These are phyloP conservation scores for Saccharomyces eubayanus DNA, from an alignment of 805 yeast genomes.

Conservation along the genomic window DNA sequence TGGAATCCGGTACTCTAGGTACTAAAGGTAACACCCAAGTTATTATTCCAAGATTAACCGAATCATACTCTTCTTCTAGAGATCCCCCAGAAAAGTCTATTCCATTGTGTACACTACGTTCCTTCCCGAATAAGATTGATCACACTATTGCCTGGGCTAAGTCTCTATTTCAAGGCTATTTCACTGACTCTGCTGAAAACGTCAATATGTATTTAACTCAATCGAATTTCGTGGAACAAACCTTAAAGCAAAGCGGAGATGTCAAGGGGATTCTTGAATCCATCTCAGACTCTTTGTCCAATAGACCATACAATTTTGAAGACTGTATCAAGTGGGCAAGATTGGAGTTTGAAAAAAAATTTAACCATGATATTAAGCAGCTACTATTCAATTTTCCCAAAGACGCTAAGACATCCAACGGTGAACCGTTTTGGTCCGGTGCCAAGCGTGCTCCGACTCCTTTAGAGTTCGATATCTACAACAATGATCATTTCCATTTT, in stretches of 20 bases:
- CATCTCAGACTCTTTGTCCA: slow-evolving; percentile 63
- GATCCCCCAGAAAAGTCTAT: slow-evolving; percentile 98
- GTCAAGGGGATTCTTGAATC: slow-evolving; percentile 78
- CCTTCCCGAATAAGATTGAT: slow-evolving; percentile 96
- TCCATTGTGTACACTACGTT: slow-evolving; percentile 93
- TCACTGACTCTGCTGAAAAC: slow-evolving; percentile 84
- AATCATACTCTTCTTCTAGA: slow-evolving; percentile 89
- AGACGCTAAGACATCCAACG: slow-evolving; percentile 83
- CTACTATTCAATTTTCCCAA: slow-evolving; percentile 88
- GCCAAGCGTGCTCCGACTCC: slow-evolving; percentile 94
- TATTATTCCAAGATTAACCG: slow-evolving; percentile 86
- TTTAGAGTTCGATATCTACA: slow-evolving; percentile 64
- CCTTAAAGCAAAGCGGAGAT: slow-evolving; percentile 87
- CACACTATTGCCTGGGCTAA: slow-evolving; percentile 99
- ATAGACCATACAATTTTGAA: slow-evolving; percentile 83
- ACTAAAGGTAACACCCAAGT: slow-evolving; percentile 98
- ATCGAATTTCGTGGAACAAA: slow-evolving; percentile 85
- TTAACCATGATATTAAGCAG: slow-evolving; percentile 79
- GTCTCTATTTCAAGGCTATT: slow-evolving; percentile 84
- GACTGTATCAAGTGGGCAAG: slow-evolving; percentile 97
- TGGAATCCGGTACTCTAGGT: slow-evolving; percentile 96
- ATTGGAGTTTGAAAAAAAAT: slow-evolving; percentile 76
- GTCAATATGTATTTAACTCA: slow-evolving; percentile 86
- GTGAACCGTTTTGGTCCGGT: slow-evolving; percentile 96
- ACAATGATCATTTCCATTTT: slow-evolving; percentile 73